Base-by-base conservation (phyloP, 306 rosid genomes). In the Gastrolobium villosum region DNA sequence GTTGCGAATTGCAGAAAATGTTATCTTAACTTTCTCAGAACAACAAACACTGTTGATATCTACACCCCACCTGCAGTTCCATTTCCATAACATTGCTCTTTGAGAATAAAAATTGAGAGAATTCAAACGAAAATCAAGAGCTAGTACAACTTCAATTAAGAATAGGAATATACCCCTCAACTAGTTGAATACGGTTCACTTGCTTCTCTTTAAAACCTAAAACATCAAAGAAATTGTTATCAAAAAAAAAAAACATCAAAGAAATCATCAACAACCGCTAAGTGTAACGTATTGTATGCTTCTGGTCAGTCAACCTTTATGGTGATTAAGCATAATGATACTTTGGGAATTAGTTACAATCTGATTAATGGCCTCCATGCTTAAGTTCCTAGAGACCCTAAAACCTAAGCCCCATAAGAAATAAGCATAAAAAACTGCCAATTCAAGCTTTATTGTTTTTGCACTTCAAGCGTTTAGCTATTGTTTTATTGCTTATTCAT, bases 191-290 rank as follows among this genome's bases (percentile, higher is more conserved):
- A 35, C 92, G 99, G 83, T 89, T 88, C 65, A 81, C 40, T 49
- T 84, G 73, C 81, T 95, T 97, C 79, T 87, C 91, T 73, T 87
- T 83, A 41, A 97, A 86, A 74, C 95, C 82, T 9, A 93, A 91
- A 54, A 89, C 69, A 20, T 92, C 97, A 82, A 84, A n/a, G n/a
- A n/a, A n/a, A n/a, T n/a, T n/a, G n/a, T n/a, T n/a, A n/a, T n/a
- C n/a, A n/a, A n/a, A n/a, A n/a, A n/a, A n/a, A n/a, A n/a, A 93
- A 91, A 54, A 89, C 69, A 20, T 92, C 97, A 20, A 20, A 92
- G 88, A 95, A 95, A 84, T 94, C 97, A 84, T 92, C 97, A 8
- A 95, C 93, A 75, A 86, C 90, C 52, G 99, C 26, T 20, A 20
- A 20, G 26, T 1, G 26, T 20, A 20, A 20, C 26, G 1, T 20